Evolutionary conservation across 164 flowering plant genomes (phyloP).

Genomic region (Vitis labrusca): DNA sequence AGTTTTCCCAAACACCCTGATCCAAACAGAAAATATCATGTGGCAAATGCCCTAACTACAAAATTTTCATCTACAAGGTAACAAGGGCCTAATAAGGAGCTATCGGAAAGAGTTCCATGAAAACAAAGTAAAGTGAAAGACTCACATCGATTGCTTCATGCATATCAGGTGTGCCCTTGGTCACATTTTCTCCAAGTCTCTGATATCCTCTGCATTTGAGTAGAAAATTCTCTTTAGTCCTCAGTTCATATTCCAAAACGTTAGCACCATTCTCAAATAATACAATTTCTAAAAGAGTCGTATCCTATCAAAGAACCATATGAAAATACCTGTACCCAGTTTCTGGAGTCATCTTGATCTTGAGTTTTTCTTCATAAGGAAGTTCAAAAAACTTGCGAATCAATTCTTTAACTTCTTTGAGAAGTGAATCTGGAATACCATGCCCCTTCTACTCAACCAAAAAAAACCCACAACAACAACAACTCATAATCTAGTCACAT

Average conservation of each 20-base stretch:
- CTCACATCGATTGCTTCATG: slow-evolving; percentile 99
- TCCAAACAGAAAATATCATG: too few species aligned
- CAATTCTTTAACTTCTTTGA: slow-evolving; percentile 58
- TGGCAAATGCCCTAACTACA: too few species aligned
- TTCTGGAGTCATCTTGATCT: slow-evolving; percentile 73
- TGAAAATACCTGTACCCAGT: slow-evolving; percentile 73
- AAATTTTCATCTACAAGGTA: too few species aligned
- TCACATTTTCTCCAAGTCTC: slow-evolving; percentile 80
- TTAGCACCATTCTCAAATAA: too few species aligned
- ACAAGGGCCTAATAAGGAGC: too few species aligned
- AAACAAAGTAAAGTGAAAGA: slow-evolving; percentile 2
- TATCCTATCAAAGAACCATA: too few species aligned
- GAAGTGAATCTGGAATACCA: slow-evolving; percentile 78
- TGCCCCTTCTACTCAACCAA: slow-evolving; percentile 71
- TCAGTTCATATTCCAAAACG: neutral
- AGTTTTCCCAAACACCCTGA: too few species aligned
- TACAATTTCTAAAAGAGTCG: too few species aligned
- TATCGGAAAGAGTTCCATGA: too few species aligned
- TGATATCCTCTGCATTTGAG: slow-evolving; percentile 82
- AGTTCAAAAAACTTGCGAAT: slow-evolving; percentile 62
- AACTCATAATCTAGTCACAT: neutral
- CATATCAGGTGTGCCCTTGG: slow-evolving; percentile 82
- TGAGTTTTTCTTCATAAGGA: slow-evolving; percentile 72
- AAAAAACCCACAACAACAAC: slow-evolving; percentile 4
- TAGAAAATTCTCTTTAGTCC: neutral